phyloP scores from a whole-genome alignment of 176 grass and related monocot species.

The Microstegium vimineum region DNA sequence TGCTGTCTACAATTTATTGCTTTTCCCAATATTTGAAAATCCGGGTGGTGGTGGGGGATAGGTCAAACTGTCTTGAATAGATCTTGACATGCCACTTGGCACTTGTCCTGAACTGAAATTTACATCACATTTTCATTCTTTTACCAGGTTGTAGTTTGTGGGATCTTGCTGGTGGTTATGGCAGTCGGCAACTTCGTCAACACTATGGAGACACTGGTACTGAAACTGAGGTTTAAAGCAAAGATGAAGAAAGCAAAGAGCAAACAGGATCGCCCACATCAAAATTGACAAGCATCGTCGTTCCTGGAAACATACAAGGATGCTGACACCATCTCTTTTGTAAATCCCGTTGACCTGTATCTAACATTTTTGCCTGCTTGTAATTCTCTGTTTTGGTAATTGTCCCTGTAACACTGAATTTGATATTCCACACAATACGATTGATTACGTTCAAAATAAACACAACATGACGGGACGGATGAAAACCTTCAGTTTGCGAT shows the following conservation, averaged over 20 bases:
- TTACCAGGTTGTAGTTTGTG: slow-evolving; percentile 65
- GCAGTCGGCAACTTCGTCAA: slow-evolving; percentile 86
- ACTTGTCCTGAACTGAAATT: neutral
- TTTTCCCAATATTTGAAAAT: neutral
- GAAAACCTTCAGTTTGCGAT: neutral
- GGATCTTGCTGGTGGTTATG: slow-evolving; percentile 86
- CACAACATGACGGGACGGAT: too few relatives aligned
- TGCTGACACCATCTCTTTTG: slow-evolving; percentile 36
- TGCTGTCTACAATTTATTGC: neutral
- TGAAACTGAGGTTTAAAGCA: slow-evolving; percentile 79
- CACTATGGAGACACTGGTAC: slow-evolving; percentile 68
- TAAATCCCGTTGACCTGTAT: slow-evolving; percentile 33
- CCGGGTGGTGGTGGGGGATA: neutral
- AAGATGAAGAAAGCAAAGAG: slow-evolving; percentile 77
- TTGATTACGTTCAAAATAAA: too few relatives aligned
- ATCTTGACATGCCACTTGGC: neutral
- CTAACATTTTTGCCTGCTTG: slow-evolving; percentile 27
- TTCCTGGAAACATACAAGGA: slow-evolving; percentile 2
- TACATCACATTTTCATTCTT: neutral
- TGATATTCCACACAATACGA: neutral
- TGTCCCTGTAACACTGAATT: neutral
- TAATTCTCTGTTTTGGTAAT: slow-evolving; percentile 19
- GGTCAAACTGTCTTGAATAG: neutral
- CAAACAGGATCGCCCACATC: slow-evolving; percentile 50
- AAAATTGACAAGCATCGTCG: slow-evolving; percentile 21